phyloP scores from a whole-genome alignment of 1,284 basidiomycete species.

The Cryptococcus jaspeensis region DNA sequence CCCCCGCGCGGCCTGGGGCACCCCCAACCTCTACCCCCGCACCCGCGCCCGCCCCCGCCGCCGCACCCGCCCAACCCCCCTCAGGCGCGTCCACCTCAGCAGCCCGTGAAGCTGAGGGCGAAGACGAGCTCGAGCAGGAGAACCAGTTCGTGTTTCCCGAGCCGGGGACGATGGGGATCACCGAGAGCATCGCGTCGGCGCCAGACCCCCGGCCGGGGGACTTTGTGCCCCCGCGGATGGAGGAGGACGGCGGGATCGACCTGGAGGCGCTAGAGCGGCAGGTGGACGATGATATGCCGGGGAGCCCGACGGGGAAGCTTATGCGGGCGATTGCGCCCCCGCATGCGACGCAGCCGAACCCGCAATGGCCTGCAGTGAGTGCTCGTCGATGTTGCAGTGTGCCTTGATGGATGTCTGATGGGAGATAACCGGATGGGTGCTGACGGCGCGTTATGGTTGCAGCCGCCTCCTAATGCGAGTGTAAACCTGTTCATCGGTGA shows the following conservation, averaged over 20 bases:
- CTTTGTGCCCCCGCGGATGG: slow-evolving; percentile 30
- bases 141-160: neutral
- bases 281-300: slow-evolving; percentile 34
- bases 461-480: slow-evolving; percentile 49
- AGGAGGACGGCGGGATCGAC: slow-evolving; percentile 34
- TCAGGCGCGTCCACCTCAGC: no score
- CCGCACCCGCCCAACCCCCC: no score
- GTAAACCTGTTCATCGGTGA: slow-evolving; percentile 49
- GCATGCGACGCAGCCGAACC: slow-evolving; percentile 39
- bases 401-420: neutral
- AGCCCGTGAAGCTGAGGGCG: no score
- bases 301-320: slow-evolving; percentile 43
- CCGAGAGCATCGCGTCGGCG: slow-evolving; percentile 41
- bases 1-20: neutral
- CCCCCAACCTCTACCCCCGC: slow-evolving; percentile 3
- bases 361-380: slow-evolving; percentile 46
- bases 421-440: neutral
- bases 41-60: no score
- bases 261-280: slow-evolving; percentile 28
- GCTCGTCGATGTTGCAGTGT: neutral
- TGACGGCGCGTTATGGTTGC: slow-evolving; percentile 5
- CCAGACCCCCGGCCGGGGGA: slow-evolving; percentile 44
- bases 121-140: no score
- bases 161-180: slow-evolving; percentile 32
- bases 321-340: slow-evolving; percentile 46